Evolutionary conservation across 2,329 filamentous ascomycete genomes (phyloP).

Genomic region (Nemania diffusa): DNA sequence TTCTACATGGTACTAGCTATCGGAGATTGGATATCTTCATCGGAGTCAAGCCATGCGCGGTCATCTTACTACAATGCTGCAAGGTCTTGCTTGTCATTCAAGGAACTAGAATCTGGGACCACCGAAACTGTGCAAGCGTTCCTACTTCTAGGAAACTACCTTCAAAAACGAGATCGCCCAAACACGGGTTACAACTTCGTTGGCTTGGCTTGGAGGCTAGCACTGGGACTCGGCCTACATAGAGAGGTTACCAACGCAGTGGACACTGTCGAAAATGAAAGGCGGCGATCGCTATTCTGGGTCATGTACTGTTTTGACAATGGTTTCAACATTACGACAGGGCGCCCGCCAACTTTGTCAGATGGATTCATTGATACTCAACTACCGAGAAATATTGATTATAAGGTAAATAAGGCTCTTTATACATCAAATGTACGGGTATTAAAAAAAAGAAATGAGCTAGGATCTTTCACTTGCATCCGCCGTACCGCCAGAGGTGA

Average conservation of each 20-base stretch:
- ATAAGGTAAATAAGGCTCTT: not conserved
- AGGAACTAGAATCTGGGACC: slow-evolving; percentile 18
- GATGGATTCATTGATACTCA: slow-evolving; percentile 20
- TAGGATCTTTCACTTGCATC: slow-evolving; percentile 4
- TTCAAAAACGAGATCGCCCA: slow-evolving; percentile 20
- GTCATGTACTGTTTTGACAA: slow-evolving; percentile 20
- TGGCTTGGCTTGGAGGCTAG: slow-evolving; percentile 16
- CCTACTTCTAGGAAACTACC: slow-evolving; percentile 18
- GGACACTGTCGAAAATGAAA: slow-evolving; percentile 13
- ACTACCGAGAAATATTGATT: slow-evolving; percentile 3
- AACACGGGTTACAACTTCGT: slow-evolving; percentile 21
- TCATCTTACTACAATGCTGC: slow-evolving; percentile 18
- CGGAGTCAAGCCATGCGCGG: slow-evolving; percentile 1
- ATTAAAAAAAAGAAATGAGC: not conserved
- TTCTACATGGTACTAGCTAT: slow-evolving; percentile 24
- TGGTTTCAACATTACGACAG: slow-evolving; percentile 22
- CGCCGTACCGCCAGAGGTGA: not conserved
- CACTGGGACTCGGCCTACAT: slow-evolving; percentile 19
- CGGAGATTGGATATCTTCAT: slow-evolving; percentile 18
- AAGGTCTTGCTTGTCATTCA: slow-evolving; percentile 16
- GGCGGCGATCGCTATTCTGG: slow-evolving; percentile 15
- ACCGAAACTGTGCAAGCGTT: slow-evolving; percentile 18
- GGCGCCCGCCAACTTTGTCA: slow-evolving; percentile 12
- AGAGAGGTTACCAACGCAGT: slow-evolving; percentile 7
- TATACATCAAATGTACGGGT: not conserved